Base-by-base conservation (phyloP, 345 rosid genomes). In the Moringa oleifera region DNA sequence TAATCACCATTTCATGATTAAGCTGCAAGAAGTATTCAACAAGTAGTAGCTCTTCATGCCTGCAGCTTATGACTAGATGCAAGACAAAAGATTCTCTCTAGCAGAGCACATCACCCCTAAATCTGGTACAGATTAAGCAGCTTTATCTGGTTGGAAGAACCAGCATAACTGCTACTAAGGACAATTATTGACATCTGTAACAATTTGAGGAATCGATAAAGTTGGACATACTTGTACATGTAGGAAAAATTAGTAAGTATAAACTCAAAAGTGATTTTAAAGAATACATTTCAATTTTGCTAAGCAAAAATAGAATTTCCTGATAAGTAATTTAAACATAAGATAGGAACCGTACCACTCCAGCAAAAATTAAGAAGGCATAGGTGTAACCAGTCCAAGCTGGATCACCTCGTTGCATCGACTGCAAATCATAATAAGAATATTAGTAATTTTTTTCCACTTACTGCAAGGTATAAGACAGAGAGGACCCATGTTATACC, bases 391-490 rank as follows among this genome's bases (percentile, higher is more conserved):
- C 96, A 59, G 84, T 79, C 96, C 91, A 94, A 59, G 95, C 85
- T 49, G 96, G 95, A 70, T 86, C 95, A 45, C 95, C 93, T 61
- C 56, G 79, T 85, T 90, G 95, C 99, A 90, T 86, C 52, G 99
- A 88, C 99, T 94, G 89, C 77, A 82, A 53, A 3, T 36, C 54
- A 21, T 64, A 64, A 18, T 28, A 36, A 41, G 54, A 41, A 28
- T 55, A 20, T 23, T 64, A 65, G 21, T 31, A 56, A 31, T 59
- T 23, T 23, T 62, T 50, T 22, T 55, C 28, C 22, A 53, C 56
- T 25, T 49, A 55, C 51, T 23, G 49, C 20, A 23, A 23, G 5
- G 37, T 36, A 55, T 10, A 67, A 23, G 25, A 37, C 25, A 7
- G 53, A 49, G 51, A 46, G 46, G 25, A 0, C 19, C 54, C 61